A percentile compares a stretch with the other conserved stretches of the same genome.
phyloP scores from a whole-genome alignment of 169 alveolate genomes.

The Eimeria mitis region DNA sequence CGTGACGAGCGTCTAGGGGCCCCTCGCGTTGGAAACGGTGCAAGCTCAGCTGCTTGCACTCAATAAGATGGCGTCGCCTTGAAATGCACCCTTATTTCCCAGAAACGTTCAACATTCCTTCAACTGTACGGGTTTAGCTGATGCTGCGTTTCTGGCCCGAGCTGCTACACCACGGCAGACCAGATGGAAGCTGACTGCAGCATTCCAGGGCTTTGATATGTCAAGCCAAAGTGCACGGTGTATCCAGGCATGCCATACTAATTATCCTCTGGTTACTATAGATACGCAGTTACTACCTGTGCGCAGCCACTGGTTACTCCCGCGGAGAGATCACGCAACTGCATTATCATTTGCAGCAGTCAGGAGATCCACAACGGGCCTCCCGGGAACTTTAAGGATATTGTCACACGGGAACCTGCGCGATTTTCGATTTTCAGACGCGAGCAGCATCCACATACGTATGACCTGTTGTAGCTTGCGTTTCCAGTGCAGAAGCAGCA shows the following conservation, averaged over 20 bases:
- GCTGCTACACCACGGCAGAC: neutral
- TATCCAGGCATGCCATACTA: neutral
- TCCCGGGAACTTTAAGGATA: neutral
- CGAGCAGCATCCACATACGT: conserved; percentile 3
- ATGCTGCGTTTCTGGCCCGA: neutral
- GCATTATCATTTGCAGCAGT: neutral
- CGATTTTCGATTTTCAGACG: neutral
- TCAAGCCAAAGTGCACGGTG: neutral
- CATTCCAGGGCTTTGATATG: neutral
- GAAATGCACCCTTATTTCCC: neutral
- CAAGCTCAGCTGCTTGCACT: neutral
- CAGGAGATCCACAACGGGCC: neutral
- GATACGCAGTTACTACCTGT: neutral
- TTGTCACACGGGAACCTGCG: neutral
- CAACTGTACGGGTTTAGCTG: neutral
- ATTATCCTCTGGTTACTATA: neutral
- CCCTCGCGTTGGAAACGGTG: neutral
- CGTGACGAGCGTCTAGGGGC: neutral
- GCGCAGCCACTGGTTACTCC: neutral
- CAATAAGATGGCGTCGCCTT: neutral
- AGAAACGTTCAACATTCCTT: neutral
- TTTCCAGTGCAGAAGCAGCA: conserved; percentile 24
- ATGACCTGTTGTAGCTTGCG: conserved; percentile 8
- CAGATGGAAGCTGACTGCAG: neutral
- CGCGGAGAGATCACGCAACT: neutral